These are phyloP conservation scores for Strombidium stylifer DNA, from an alignment of 73 alveolate genomes.

Conservation along the genomic window DNA sequence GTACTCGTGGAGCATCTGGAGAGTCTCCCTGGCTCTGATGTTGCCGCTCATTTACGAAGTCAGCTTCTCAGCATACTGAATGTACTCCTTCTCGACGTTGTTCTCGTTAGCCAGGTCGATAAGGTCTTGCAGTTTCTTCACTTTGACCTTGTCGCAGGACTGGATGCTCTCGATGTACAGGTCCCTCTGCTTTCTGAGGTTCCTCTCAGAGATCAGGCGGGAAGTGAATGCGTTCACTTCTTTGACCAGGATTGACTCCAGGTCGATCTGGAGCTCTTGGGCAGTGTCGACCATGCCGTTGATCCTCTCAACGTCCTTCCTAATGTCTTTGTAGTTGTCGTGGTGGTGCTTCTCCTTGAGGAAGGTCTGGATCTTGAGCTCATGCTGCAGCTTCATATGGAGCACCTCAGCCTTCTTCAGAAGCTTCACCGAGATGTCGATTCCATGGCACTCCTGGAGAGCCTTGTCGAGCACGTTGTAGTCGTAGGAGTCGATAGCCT, in stretches of 20 bases:
- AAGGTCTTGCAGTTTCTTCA: constrained; percentile 54
- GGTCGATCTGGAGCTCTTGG: constrained; percentile 52
- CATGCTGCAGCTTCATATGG: constrained; percentile 70
- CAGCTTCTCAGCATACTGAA: constrained; percentile 68
- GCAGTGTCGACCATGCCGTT: constrained; percentile 65
- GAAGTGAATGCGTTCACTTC: constrained; percentile 66
- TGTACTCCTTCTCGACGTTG: constrained; percentile 76
- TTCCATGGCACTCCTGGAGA: constrained; percentile 19
- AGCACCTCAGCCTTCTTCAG: constrained; percentile 60
- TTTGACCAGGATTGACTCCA: constrained; percentile 55
- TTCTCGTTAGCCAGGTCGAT: constrained; percentile 64
- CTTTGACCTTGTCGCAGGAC: constrained; percentile 66
- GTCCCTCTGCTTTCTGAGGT: constrained; percentile 65
- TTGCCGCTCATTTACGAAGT: constrained; percentile 78
- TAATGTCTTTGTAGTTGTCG: constrained; percentile 68
- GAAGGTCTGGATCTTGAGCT: constrained; percentile 56
- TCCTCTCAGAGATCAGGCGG: constrained; percentile 76
- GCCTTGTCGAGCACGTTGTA: constrained; percentile 41
- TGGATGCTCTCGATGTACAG: constrained; percentile 66
- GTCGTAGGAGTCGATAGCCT: constrained; percentile 66
- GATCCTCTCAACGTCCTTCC: constrained; percentile 63
- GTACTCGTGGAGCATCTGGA: constrained; percentile 81
- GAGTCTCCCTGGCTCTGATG: constrained; percentile 83
- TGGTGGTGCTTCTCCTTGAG: constrained; percentile 52
- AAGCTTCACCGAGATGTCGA: constrained; percentile 81